Base-by-base conservation (phyloP, 495 filamentous ascomycete species). In the Neurospora tetraspora region DNA sequence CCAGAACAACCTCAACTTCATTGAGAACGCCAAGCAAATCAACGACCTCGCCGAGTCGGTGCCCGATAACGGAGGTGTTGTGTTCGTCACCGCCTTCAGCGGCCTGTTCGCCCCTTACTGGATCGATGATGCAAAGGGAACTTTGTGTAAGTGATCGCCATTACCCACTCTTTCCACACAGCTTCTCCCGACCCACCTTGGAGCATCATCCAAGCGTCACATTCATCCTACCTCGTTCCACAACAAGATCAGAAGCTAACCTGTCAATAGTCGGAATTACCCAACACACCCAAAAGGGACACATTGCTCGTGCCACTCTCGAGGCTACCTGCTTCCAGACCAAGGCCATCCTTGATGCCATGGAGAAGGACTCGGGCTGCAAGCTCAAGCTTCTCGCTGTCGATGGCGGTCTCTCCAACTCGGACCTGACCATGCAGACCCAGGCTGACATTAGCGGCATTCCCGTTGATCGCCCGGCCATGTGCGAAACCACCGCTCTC, bases 81-180 rank as follows among this genome's bases (percentile, higher is more conserved):
- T 96, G 7, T 98, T 98, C 78, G 95, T 98, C 68, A 97, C 95
- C 39, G 95, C 95, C 1, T 98, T 98, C 81, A 96, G 92, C 84
- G 95, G 95, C 73, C 86, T 98, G 1, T 97, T 97, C 81, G 95
- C 95, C 20, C 95, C 95, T n/a, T 97, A 97, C 80, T 98, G 95
- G 95, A 97, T 97, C 74, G 95, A 97, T 80, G 93, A 97, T 82
- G 94, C 94, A 39, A 91, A 94, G 81, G 95, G 95, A 70, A 97
- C 94, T 2, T 89, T 96, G 27, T 94, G 90, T 92, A 84, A 85
- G 89, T 83, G 75, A 23, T 37, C n/a, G 45, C 59, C 36, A 31
- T 12, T 23, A 68, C 16, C 69, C 38, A 43, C 31, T 69, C 38
- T 71, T 27, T 14, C 27, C 53, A 8, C 27, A 61, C 27, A 16